Conservation (phyloP, 139 green algal species). For the Nannochloris sp. region DNA sequence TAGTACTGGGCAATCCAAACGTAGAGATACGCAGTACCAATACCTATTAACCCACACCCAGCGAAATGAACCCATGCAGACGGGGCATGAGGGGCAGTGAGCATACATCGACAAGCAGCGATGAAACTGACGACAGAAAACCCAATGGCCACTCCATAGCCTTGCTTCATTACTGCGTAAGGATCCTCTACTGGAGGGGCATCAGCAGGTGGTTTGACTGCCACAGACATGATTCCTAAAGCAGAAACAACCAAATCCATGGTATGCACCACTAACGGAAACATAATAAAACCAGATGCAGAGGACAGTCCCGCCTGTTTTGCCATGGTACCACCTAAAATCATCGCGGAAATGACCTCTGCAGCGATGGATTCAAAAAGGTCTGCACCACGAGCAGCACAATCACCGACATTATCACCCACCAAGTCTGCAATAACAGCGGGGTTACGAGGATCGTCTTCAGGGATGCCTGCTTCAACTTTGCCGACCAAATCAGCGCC, state of each 20-base stretch:
- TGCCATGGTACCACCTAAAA: slow-evolving; percentile 53
- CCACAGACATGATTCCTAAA: slow-evolving; percentile 45
- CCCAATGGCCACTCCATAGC: slow-evolving; percentile 32
- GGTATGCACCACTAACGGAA: slow-evolving; percentile 58
- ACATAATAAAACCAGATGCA: slow-evolving; percentile 54
- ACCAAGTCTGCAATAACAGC: slow-evolving; percentile 63
- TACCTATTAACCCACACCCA: slow-evolving; percentile 53
- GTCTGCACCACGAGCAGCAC: slow-evolving; percentile 52
- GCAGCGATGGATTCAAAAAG: slow-evolving; percentile 55
- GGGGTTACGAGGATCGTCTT: slow-evolving; percentile 72
- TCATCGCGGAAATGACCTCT: slow-evolving; percentile 35
- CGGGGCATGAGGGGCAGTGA: slow-evolving; percentile 35
- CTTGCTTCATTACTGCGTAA: slow-evolving; percentile 49
- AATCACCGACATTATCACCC: slow-evolving; percentile 71
- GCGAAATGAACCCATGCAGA: slow-evolving; percentile 56
- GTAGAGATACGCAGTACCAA: slow-evolving; percentile 47
- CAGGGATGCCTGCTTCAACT: slow-evolving; percentile 64
- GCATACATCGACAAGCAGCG: slow-evolving; percentile 17
- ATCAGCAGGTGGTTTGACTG: neutral
- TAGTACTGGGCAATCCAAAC: slow-evolving; percentile 55
- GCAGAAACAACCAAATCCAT: slow-evolving; percentile 55
- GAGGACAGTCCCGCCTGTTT: slow-evolving; percentile 31
- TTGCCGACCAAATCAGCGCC: slow-evolving; percentile 74
- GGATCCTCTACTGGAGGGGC: slow-evolving; percentile 36
- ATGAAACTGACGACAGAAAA: slow-evolving; percentile 18